Conservation (phyloP, 2,329 filamentous ascomycete genomes). For the Verticillium dahliae region DNA sequence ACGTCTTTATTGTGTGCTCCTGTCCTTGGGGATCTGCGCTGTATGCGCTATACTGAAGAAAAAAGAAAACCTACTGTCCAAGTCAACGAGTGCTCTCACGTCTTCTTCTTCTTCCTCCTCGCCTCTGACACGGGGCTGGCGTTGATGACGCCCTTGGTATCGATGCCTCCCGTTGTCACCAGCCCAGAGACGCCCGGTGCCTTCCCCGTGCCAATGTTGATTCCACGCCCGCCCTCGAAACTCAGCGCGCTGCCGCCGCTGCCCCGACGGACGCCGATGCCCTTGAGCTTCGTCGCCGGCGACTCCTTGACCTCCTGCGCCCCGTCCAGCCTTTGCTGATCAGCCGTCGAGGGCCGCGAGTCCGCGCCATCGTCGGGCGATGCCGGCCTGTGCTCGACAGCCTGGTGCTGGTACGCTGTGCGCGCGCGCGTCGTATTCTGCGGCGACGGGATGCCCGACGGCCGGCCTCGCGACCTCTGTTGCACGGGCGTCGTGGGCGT, state of each 20-base stretch:
- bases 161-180: slow-evolving; percentile 21
- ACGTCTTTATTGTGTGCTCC: too few relatives aligned
- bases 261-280: slow-evolving; percentile 19
- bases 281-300: slow-evolving; percentile 18
- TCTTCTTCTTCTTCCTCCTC: slow-evolving; percentile 7
- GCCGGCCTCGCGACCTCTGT: slow-evolving; percentile 4
- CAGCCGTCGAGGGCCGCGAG: background rate
- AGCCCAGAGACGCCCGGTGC: slow-evolving; percentile 22
- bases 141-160: slow-evolving; percentile 12
- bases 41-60: background rate
- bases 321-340: slow-evolving; percentile 6
- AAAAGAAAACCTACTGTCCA: background rate
- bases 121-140: slow-evolving; percentile 7
- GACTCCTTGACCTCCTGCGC: slow-evolving; percentile 5
- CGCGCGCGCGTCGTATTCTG: slow-evolving; percentile 7
- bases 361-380: background rate
- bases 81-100: background rate
- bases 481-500: slow-evolving; percentile 1
- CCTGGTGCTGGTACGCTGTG: slow-evolving; percentile 4
- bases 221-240: slow-evolving; percentile 30
- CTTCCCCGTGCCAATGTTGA: slow-evolving; percentile 30
- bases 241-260: slow-evolving; percentile 28
- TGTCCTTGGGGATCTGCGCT: too few relatives aligned
- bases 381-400: slow-evolving; percentile 4
- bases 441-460: slow-evolving; percentile 8